Evolutionary conservation across 306 rosid genomes (phyloP), one percentile per base, ranked within the genome.

Genomic region (Gastrolobium villosum): DNA sequence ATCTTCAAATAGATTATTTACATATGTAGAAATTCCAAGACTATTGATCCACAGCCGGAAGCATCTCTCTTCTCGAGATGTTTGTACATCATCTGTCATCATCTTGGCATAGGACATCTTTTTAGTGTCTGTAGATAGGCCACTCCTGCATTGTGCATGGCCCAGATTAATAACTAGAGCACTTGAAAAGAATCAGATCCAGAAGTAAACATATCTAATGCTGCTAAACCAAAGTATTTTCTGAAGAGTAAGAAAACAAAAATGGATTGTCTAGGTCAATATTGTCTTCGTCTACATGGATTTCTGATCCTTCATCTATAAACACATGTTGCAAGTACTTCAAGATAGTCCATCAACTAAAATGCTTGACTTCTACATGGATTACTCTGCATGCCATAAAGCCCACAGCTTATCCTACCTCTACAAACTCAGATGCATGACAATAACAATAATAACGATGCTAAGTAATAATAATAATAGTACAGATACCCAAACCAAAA

Each of bases 1-100:
- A 85, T 96, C 98, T 86, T 96, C 99, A 62, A 96, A 96, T 36
- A 96, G 90, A 76, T 90, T 93, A 82, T 90, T 86, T 52, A 96
- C 89, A 15, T 78, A 80, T 39, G 90, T 85, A 77, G 76, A 82
- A 81, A 96, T 91, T 55, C 98, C 98, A 44, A 96, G 90, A 87
- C 98, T 96, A 76, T 96, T 93, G 86, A 96, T 91, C 99, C 98
- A 96, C 74, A 93, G 65, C 65, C 99, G 91, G 67, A 86, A 96
- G 82, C 98, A 96, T 84, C 99, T 91, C 85, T 96, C 99, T 84
- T 96, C 99, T 87, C 96, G 86, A 83, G 84, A 96, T 48, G 97
- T 93, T 84, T 87, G 93, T 82, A 91, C 89, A 62, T 96, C 99
- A 11, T 96, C 99, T 1, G 94, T 59, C 92, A 96, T 93, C 94